These are phyloP conservation scores for Cystoderma amianthinum DNA, from an alignment of 768 basidiomycete species.

Conservation along the genomic window DNA sequence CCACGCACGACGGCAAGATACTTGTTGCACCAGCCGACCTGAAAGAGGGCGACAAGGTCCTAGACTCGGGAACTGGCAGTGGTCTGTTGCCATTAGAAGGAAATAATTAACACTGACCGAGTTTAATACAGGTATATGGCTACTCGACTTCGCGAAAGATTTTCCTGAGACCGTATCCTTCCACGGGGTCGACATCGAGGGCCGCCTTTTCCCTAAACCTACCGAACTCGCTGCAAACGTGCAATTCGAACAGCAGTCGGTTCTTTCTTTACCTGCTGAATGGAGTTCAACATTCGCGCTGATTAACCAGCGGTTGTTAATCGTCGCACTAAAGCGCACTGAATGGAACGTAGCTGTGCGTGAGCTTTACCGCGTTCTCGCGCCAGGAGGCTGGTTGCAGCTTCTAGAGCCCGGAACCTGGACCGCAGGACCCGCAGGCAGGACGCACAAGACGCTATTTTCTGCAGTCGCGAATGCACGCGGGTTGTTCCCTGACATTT, in stretches of 20 bases:
- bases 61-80: not conserved
- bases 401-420: not conserved
- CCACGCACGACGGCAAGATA: not conserved
- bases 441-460: not conserved
- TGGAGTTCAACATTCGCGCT: conserved; percentile 1
- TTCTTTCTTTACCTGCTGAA: not conserved
- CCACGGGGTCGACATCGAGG: not conserved
- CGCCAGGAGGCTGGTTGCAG: conserved; percentile 3
- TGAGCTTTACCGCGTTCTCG: not conserved
- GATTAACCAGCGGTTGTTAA: conserved; percentile 1
- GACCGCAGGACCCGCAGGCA: not conserved
- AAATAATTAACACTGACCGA: not conserved
- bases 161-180: not conserved
- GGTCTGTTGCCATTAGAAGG: not conserved
- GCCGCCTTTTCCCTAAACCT: not conserved
- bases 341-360: conserved; percentile 1
- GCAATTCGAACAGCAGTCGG: not conserved
- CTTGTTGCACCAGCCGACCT: not conserved
- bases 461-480: not conserved
- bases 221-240: not conserved
- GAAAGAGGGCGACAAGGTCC: not conserved
- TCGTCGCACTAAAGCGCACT: not conserved
- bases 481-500: not conserved
- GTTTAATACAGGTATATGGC: conserved; percentile 1
- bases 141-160: not conserved